Evolutionary conservation across 257 asterid genomes (phyloP).

Genomic region (Rubia yunnanensis): DNA sequence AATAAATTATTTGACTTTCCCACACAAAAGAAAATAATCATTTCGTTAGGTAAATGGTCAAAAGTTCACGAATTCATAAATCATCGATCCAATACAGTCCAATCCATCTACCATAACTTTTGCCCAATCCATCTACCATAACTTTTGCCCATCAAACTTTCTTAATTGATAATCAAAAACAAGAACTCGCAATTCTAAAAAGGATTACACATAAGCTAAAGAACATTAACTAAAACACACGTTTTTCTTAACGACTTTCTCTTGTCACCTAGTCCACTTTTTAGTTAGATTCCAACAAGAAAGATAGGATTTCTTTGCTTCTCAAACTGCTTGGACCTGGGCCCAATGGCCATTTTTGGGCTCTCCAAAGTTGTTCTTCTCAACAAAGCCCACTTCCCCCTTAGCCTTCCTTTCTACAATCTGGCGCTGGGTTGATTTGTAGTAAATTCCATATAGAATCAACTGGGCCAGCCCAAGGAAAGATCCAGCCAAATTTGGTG

Average conservation of each 20-base stretch:
- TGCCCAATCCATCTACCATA: too few relatives aligned
- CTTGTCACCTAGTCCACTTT: neutral
- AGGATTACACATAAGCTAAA: neutral
- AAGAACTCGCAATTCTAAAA: neutral
- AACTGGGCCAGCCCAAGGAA: slow-evolving; percentile 74
- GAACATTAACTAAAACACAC: neutral
- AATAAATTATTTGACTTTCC: too few relatives aligned
- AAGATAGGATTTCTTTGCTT: neutral
- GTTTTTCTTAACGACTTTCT: neutral
- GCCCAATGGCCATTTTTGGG: neutral
- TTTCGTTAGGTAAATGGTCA: too few relatives aligned
- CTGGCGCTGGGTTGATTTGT: slow-evolving; percentile 49
- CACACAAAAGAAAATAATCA: too few relatives aligned
- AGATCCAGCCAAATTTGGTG: slow-evolving; percentile 67
- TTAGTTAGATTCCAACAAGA: neutral
- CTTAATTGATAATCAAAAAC: neutral
- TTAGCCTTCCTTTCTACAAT: slow-evolving; percentile 41
- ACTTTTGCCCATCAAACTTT: neutral
- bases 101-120: too few relatives aligned
- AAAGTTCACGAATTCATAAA: too few relatives aligned
- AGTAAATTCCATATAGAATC: slow-evolving; percentile 54
- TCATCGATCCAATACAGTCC: too few relatives aligned
- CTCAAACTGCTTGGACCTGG: slow-evolving; percentile 3
- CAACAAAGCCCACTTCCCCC: slow-evolving; percentile 35
- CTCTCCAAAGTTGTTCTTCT: slow-evolving; percentile 14